Evolutionary conservation across 1,284 basidiomycete species (phyloP).

Genomic region (Wallemia mellicola): DNA sequence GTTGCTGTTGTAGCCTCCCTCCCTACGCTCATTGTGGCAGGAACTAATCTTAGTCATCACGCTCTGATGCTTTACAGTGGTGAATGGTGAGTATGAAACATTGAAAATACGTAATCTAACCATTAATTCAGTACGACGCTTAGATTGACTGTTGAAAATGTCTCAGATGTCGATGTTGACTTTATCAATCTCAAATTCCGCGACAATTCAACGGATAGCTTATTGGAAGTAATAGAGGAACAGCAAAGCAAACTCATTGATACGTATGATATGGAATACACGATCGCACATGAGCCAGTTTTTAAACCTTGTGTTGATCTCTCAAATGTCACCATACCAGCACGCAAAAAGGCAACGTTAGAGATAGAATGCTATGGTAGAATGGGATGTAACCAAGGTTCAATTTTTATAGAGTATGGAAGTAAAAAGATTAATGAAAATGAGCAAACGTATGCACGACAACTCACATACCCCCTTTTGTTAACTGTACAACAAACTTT

Average conservation of each 20-base stretch:
- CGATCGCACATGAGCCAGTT: slow-evolving; percentile 41
- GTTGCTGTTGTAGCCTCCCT: slow-evolving; percentile 55
- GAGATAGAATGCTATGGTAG: background rate
- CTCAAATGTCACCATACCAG: slow-evolving; percentile 24
- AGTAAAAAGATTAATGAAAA: background rate
- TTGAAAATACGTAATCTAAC: background rate
- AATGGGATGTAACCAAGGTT: background rate
- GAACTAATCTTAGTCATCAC: slow-evolving; percentile 49
- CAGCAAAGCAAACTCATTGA: slow-evolving; percentile 52
- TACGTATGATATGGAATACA: slow-evolving; percentile 67
- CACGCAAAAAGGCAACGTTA: slow-evolving; percentile 26
- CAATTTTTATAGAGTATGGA: background rate
- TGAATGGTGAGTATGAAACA: slow-evolving; percentile 30
- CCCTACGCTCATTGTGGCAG: slow-evolving; percentile 53
- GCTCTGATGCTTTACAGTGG: slow-evolving; percentile 81
- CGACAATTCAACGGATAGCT: slow-evolving; percentile 51
- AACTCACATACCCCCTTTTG: background rate
- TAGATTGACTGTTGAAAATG: slow-evolving; percentile 55
- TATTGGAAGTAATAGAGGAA: slow-evolving; percentile 43
- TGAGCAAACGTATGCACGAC: background rate
- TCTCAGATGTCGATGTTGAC: slow-evolving; percentile 48
- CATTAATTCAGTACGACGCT: slow-evolving; percentile 4
- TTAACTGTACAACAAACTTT: background rate
- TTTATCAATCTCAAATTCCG: slow-evolving; percentile 59
- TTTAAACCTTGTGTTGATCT: slow-evolving; percentile 37